Evolutionary conservation across 192 early-diverging fungal species (phyloP).

Genomic region (Gorgonomyces haynaldii): DNA sequence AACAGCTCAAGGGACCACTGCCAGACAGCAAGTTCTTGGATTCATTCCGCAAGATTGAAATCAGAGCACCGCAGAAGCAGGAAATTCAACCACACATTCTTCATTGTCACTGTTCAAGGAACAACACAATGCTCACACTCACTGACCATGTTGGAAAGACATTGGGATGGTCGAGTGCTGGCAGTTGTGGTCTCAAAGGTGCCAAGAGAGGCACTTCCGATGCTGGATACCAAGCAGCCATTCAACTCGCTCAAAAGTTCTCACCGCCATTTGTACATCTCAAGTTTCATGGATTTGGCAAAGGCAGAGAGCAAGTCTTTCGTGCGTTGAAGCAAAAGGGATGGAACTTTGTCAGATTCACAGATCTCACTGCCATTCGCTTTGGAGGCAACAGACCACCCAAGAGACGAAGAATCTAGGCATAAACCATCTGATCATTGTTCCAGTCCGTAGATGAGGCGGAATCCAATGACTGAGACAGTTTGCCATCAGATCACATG

Average conservation of each 20-base stretch:
- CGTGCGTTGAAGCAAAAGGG: conserved; percentile 67
- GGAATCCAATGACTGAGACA: no score
- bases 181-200: conserved; percentile 77
- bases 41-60: no score
- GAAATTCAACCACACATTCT: no score
- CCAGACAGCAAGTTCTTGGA: no score
- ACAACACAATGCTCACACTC: conserved; percentile 84
- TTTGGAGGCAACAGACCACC: conserved; percentile 85
- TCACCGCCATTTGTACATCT: conserved; percentile 16
- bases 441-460: no score
- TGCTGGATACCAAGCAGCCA: conserved; percentile 80
- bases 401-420: conserved; percentile 76
- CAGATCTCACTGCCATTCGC: conserved; percentile 82
- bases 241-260: conserved; percentile 49
- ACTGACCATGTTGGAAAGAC: conserved; percentile 58
- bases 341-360: conserved; percentile 65
- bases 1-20: no score
- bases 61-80: no score
- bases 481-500: no score
- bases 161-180: conserved; percentile 65
- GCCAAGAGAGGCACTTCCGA: conserved; percentile 78
- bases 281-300: conserved; percentile 69
- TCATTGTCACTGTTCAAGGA: no score
- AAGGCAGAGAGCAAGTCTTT: conserved; percentile 82
- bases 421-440: neutral